phyloP scores from a whole-genome alignment of 129 eudicot species.

The Smallanthus sonchifolius region DNA sequence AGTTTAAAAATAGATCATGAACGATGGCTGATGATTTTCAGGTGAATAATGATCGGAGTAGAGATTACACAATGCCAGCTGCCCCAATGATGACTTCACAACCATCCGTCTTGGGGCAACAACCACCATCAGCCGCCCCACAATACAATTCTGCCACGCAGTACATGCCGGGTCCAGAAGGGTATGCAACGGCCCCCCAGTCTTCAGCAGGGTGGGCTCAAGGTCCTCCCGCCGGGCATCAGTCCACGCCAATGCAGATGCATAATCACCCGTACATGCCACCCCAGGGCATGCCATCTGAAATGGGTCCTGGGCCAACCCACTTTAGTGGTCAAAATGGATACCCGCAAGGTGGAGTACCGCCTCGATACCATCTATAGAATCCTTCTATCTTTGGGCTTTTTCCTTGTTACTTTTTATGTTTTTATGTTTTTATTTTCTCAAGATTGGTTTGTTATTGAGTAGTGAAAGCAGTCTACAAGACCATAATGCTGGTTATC shows the following conservation, averaged over 20 bases:
- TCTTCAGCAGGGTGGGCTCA: conserved; percentile 64
- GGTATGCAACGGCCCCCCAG: conserved; percentile 39
- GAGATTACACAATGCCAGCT: conserved; percentile 77
- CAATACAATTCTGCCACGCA: conserved; percentile 17
- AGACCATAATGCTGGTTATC: conserved; percentile 5
- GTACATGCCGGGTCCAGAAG: conserved; percentile 55
- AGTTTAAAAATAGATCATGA: too few relatives aligned
- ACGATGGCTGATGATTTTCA: conserved; percentile 13
- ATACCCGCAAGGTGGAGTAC: conserved; percentile 44
- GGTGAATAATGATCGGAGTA: conserved; percentile 91
- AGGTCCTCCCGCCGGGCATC: conserved; percentile 38
- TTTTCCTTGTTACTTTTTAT: neutral
- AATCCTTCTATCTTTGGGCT: neutral
- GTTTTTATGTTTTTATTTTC: neutral
- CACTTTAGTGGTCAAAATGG: conserved; percentile 47
- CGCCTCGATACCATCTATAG: conserved; percentile 68
- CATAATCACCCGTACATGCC: conserved; percentile 69
- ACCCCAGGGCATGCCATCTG: conserved; percentile 35
- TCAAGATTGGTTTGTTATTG: conserved; percentile 14
- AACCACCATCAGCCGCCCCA: conserved; percentile 49
- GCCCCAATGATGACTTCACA: conserved; percentile 52
- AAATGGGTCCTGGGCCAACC: conserved; percentile 46
- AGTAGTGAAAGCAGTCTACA: conserved; percentile 6
- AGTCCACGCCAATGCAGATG: conserved; percentile 45
- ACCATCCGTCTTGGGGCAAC: conserved; percentile 79